A percentile compares a stretch with the other conserved stretches of the same genome.
phyloP scores from a whole-genome alignment of 1,139 yeast genomes.

The Pichia sp. region DNA sequence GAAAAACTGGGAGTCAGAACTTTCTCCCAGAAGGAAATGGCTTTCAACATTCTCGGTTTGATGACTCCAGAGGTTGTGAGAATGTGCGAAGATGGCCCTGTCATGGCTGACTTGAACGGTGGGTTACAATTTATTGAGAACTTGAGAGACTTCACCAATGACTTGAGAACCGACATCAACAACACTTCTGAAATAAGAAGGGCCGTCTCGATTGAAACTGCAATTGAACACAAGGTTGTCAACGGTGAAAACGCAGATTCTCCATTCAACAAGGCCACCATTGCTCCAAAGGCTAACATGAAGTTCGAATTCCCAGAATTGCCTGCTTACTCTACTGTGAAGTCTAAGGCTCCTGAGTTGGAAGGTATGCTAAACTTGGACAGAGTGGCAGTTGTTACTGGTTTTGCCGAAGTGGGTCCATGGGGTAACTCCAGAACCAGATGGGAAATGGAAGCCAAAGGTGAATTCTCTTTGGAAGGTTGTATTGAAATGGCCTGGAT shows the following conservation, averaged over 20 bases:
- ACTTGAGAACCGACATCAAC: conserved; percentile 74
- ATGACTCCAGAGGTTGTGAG: conserved; percentile 82
- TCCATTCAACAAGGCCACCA: conserved; percentile 68
- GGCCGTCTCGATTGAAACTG: conserved; percentile 91
- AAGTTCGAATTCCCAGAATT: conserved; percentile 88
- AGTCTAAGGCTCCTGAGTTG: conserved; percentile 65
- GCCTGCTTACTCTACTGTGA: conserved; percentile 72
- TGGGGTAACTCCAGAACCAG: conserved; percentile 99
- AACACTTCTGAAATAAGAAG: conserved; percentile 90
- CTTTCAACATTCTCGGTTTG: conserved; percentile 92
- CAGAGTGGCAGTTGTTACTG: conserved; percentile 88
- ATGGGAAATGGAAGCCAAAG: conserved; percentile 98
- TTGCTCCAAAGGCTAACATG: conserved; percentile 93
- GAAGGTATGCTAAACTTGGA: conserved; percentile 93
- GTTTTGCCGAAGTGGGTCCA: conserved; percentile 98
- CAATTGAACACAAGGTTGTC: conserved; percentile 88
- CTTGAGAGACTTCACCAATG: conserved; percentile 81
- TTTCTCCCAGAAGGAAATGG: conserved; percentile 98
- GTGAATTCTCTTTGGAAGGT: conserved; percentile 97
- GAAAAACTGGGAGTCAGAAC: conserved; percentile 96
- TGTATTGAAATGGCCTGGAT: conserved; percentile 99
- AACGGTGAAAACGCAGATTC: conserved; percentile 88
- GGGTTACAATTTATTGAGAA: conserved; percentile 92
- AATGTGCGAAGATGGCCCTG: conserved; percentile 89
- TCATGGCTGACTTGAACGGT: conserved; percentile 97